phyloP scores from a whole-genome alignment of 1,284 basidiomycete genomes.

The Cutaneotrichosporon dermatis region DNA sequence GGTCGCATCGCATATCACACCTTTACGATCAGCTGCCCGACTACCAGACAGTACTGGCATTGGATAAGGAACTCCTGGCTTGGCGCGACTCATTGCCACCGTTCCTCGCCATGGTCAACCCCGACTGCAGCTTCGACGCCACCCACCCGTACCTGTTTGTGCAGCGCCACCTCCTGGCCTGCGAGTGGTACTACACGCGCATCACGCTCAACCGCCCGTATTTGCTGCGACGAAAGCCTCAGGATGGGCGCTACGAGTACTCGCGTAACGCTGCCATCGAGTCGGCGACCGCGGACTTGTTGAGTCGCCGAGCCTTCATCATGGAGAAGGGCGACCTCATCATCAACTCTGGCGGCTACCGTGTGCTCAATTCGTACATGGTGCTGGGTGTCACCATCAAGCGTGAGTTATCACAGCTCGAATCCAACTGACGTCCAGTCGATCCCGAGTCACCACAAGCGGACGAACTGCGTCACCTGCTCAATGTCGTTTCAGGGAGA shows the following conservation, averaged over 20 bases:
- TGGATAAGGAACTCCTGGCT: conserved; percentile 49
- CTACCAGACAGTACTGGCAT: conserved; percentile 48
- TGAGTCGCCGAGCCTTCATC: conserved; percentile 47
- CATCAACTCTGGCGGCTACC: conserved; percentile 47
- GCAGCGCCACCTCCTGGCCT: conserved; percentile 45
- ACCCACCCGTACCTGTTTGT: conserved; percentile 47
- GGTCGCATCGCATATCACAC: conserved; percentile 50
- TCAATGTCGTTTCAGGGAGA: conserved; percentile 50
- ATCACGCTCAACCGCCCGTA: conserved; percentile 49
- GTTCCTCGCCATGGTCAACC: conserved; percentile 44
- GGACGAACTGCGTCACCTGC: conserved; percentile 47
- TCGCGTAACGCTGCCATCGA: conserved; percentile 50
- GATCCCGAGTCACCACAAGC: conserved; percentile 49
- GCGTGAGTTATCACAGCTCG: conserved; percentile 24
- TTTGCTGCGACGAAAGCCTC: conserved; percentile 47
- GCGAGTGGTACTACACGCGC: conserved; percentile 47
- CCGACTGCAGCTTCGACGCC: conserved; percentile 42
- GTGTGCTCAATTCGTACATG: conserved; percentile 50
- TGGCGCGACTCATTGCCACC: conserved; percentile 46
- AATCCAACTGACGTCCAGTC: conserved; percentile 25
- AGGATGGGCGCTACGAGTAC: conserved; percentile 47
- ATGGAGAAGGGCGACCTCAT: conserved; percentile 49
- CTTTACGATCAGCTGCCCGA: conserved; percentile 51
- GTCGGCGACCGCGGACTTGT: conserved; percentile 48
- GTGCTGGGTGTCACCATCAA: conserved; percentile 50